Evolutionary conservation across 352 stramenopile genomes (phyloP), one percentile per base, ranked within the genome.

Genomic region (Phytophthora megakarya): DNA sequence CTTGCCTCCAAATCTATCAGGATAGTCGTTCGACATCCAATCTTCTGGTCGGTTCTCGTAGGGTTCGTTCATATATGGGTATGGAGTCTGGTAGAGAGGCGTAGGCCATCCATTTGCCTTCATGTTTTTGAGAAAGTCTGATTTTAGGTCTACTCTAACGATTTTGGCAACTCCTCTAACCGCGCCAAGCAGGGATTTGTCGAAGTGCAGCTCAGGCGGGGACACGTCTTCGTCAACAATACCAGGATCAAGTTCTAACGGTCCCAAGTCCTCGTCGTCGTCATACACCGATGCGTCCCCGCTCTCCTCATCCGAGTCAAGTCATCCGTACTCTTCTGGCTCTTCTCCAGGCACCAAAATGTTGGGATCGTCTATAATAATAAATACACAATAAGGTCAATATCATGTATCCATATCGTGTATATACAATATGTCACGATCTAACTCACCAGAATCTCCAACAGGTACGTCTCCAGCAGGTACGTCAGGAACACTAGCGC

Each of bases 351-450:
- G 21, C 2, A 5, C 9, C 10, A n/a, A 18, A 25, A 52, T 35
- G 21, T 53, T 65, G 3, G 38, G 46, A 28, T 67, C 50, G 0
- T 54, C 42, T 49, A 15, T 37, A 51, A 49, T 8, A 19, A 39
- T 39, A 39, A 37, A 68, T 56, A 62, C 51, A 61, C 8, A 46
- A 51, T 62, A 49, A 37, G 11, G 22, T 45, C 23, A 25, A 15
- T 56, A 33, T 32, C 37, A 16, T 43, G 25, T 50, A 56, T 26
- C 45, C 3, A 25, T 56, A 64, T 19, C 45, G 35, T 50, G 55
- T 64, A 44, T 37, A 21, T 26, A 47, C 23, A 54, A n/a, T n/a
- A n/a, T n/a, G n/a, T n/a, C n/a, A n/a, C n/a, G n/a, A n/a, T n/a
- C n/a, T n/a, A n/a, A n/a, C n/a, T n/a, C n/a, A n/a, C n/a, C n/a